phyloP scores from a whole-genome alignment of 257 asterid species.

The Rehmannia glutinosa region DNA sequence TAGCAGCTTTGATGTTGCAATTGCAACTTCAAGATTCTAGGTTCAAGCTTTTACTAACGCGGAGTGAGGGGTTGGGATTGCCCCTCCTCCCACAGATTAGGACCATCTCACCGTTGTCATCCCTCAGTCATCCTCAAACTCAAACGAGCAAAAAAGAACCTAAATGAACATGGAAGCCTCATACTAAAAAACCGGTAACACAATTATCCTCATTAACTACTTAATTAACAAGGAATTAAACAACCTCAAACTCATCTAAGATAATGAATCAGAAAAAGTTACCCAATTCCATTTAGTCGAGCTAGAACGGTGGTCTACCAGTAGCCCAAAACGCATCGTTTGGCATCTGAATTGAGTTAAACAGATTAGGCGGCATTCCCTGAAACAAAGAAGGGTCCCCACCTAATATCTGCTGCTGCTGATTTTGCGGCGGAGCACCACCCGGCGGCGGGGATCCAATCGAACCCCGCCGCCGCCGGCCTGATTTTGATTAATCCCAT shows the following conservation, averaged over 20 bases:
- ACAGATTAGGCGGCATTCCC: slow-evolving; percentile 46
- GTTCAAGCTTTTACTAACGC: no score
- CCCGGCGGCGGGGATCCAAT: slow-evolving; percentile 26
- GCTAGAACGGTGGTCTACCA: slow-evolving; percentile 48
- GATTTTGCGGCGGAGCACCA: slow-evolving; percentile 12
- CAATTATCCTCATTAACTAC: neutral
- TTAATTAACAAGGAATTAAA: neutral
- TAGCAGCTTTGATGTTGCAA: no score
- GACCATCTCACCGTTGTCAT: neutral
- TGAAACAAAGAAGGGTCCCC: slow-evolving; percentile 45
- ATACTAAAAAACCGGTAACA: neutral
- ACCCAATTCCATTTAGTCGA: slow-evolving; percentile 3
- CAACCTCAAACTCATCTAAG: slow-evolving; percentile 12
- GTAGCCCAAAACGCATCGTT: slow-evolving; percentile 53
- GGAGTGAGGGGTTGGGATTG: no score
- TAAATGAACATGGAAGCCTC: slow-evolving; percentile 4
- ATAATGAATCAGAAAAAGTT: slow-evolving; percentile 4
- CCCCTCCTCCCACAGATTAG: neutral
- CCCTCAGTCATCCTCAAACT: neutral
- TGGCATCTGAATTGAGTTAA: slow-evolving; percentile 45
- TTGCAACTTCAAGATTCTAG: no score
- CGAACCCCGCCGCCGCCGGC: slow-evolving; percentile 16
- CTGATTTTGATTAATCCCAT: neutral
- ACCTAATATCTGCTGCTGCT: slow-evolving; percentile 27
- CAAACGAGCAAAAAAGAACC: neutral